These are phyloP conservation scores for Stagonosporopsis cucurbitacearum DNA, from an alignment of 2,329 filamentous ascomycete species.

Conservation along the genomic window DNA sequence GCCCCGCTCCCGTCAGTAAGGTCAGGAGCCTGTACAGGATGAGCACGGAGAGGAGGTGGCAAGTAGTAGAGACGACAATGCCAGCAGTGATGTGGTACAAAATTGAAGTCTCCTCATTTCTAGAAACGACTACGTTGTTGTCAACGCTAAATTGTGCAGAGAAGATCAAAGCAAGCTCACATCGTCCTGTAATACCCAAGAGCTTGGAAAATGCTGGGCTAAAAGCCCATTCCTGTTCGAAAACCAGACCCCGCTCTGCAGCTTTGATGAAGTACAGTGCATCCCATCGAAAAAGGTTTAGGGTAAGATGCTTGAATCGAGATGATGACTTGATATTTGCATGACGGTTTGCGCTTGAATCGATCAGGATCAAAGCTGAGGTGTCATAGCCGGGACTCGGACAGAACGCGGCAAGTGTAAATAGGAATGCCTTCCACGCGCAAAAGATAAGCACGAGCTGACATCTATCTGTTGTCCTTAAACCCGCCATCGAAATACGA, in stretches of 20 bases:
- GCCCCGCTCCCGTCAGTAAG: constrained; percentile 52
- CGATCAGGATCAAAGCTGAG: constrained; percentile 65
- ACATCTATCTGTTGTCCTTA: constrained; percentile 1
- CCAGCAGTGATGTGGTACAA: constrained; percentile 59
- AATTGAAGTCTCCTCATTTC: constrained; percentile 17
- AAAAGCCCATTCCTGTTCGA: constrained; percentile 89
- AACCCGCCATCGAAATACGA: constrained; percentile 2
- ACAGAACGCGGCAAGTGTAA: constrained; percentile 65
- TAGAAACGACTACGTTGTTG: constrained; percentile 47
- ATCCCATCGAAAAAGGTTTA: constrained; percentile 78
- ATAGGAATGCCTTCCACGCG: constrained; percentile 71
- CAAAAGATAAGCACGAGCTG: constrained; percentile 55
- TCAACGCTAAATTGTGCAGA: constrained; percentile 23
- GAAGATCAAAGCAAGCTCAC: constrained; percentile 42
- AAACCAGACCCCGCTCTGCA: constrained; percentile 69
- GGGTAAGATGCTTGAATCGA: constrained; percentile 50
- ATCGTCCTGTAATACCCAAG: constrained; percentile 50
- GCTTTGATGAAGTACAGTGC: constrained; percentile 75
- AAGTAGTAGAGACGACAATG: constrained; percentile 71
- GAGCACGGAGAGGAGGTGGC: constrained; percentile 78
- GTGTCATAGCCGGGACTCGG: constrained; percentile 76
- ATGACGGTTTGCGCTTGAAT: constrained; percentile 30
- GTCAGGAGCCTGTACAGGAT: constrained; percentile 72
- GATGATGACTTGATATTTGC: constrained; percentile 24
- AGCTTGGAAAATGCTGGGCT: constrained; percentile 62